A percentile compares a stretch with the other conserved stretches of the same genome.
phyloP scores from a whole-genome alignment of 2,329 filamentous ascomycete genomes.

The Trichoderma koningii region DNA sequence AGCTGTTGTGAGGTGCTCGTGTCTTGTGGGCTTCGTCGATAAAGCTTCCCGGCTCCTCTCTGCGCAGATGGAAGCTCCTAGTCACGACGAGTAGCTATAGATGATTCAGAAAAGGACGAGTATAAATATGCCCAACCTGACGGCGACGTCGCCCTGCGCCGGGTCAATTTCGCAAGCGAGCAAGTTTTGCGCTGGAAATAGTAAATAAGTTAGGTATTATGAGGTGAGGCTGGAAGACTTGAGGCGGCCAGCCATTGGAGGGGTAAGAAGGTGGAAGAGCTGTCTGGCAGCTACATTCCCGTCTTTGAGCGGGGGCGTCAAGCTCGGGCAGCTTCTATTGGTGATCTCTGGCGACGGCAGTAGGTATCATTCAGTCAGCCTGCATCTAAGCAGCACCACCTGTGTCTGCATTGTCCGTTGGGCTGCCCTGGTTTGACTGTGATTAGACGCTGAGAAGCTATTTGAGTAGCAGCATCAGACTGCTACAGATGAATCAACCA shows the following conservation, averaged over 20 bases:
- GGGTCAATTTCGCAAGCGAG: not conserved
- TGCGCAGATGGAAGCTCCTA: not conserved
- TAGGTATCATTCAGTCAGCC: too few relatives aligned
- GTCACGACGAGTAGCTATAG: not conserved
- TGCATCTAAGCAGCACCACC: too few relatives aligned
- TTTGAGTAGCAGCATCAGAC: too few relatives aligned
- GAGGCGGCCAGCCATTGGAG: slow-evolving; percentile 10
- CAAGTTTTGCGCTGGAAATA: not conserved
- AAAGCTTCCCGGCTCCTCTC: too few relatives aligned
- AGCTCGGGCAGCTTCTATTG: not conserved
- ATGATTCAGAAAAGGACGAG: not conserved
- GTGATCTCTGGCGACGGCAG: not conserved
- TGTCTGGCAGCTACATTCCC: not conserved
- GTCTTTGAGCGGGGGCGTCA: slow-evolving; percentile 5
- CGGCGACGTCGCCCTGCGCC: not conserved
- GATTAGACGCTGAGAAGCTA: too few relatives aligned
- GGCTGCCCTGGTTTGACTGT: too few relatives aligned
- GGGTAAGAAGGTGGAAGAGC: slow-evolving; percentile 2
- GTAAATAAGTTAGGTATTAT: not conserved
- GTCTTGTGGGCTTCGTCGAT: not conserved
- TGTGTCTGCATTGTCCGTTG: too few relatives aligned
- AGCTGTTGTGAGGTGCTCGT: not conserved
- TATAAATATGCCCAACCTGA: not conserved
- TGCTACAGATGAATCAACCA: too few relatives aligned
- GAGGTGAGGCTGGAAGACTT: slow-evolving; percentile 22